Conservation (phyloP, 805 yeast species). For the Candida broadrunensis region DNA sequence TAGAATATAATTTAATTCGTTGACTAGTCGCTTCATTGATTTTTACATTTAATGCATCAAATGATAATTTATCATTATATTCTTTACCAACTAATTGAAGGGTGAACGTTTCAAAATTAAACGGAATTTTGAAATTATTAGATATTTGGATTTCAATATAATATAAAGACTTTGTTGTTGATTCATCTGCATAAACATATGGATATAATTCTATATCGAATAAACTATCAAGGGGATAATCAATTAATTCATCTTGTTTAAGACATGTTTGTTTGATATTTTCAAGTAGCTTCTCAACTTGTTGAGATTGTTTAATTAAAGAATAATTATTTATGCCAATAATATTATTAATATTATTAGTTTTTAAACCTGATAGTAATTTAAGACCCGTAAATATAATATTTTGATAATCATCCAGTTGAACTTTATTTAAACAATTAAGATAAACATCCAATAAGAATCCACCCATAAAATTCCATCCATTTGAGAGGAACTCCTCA, state of each 20-base stretch:
- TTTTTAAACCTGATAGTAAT: slow-evolving; percentile 30
- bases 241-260: slow-evolving; percentile 15
- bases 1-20: slow-evolving; percentile 17
- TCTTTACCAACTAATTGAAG: slow-evolving; percentile 1
- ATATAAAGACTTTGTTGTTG: slow-evolving; percentile 29
- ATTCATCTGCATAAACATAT: slow-evolving; percentile 26
- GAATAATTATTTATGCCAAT: slow-evolving; percentile 27
- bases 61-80: slow-evolving; percentile 6
- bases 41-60: slow-evolving; percentile 6
- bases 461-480: slow-evolving; percentile 74
- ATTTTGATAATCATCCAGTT: slow-evolving; percentile 20
- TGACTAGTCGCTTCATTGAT: slow-evolving; percentile 6
- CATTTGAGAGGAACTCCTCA: slow-evolving; percentile 59
- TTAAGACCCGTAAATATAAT: slow-evolving; percentile 40
- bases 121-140: slow-evolving; percentile 24
- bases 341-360: slow-evolving; percentile 1
- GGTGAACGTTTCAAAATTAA: slow-evolving; percentile 17
- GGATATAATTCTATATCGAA: slow-evolving; percentile 36
- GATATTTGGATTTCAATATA: slow-evolving; percentile 29
- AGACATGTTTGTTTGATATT: slow-evolving; percentile 16
- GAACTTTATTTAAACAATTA: slow-evolving; percentile 55
- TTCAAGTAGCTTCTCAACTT: slow-evolving; percentile 14
- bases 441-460: slow-evolving; percentile 64
- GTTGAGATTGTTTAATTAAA: slow-evolving; percentile 13
- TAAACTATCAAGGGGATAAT: slow-evolving; percentile 30